Conservation (phyloP, 345 rosid genomes). For the Kandelia obovata region DNA sequence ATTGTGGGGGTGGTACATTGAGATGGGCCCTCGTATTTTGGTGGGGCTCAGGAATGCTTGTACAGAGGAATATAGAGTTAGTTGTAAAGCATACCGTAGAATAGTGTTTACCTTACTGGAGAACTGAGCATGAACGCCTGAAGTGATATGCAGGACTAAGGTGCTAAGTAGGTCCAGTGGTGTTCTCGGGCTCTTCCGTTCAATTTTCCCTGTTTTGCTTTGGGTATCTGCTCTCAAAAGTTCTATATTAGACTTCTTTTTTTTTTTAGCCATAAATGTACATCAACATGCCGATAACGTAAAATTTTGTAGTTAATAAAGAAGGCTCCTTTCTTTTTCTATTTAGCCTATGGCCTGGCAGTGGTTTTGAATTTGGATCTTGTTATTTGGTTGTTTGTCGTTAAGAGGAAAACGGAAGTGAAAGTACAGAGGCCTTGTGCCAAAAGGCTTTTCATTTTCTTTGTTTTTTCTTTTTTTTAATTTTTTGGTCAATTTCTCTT, state of each 20-base stretch:
- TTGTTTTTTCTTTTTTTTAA: too few relatives aligned
- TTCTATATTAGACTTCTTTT: neutral
- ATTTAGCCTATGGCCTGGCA: neutral
- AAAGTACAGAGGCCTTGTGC: too few relatives aligned
- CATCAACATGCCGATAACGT: neutral
- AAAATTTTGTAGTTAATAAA: neutral
- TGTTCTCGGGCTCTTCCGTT: neutral
- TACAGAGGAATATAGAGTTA: slow-evolving; percentile 31
- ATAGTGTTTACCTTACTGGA: neutral
- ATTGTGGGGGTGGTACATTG: slow-evolving; percentile 7
- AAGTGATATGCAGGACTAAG: slow-evolving; percentile 5
- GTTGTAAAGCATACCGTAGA: slow-evolving; percentile 1
- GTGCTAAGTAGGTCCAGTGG: neutral
- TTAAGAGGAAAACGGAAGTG: too few relatives aligned
- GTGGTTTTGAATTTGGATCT: too few relatives aligned
- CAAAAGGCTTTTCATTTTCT: too few relatives aligned
- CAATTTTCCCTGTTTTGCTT: neutral
- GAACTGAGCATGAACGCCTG: neutral
- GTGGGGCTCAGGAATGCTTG: slow-evolving; percentile 20
- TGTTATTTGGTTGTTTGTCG: too few relatives aligned
- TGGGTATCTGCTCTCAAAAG: neutral
- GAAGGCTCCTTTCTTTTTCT: neutral
- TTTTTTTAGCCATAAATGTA: neutral
- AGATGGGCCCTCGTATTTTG: slow-evolving; percentile 25
- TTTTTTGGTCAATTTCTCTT: too few relatives aligned